Conservation (phyloP, 192 early-diverging fungal species). For the Paraglomus brasilianum region DNA sequence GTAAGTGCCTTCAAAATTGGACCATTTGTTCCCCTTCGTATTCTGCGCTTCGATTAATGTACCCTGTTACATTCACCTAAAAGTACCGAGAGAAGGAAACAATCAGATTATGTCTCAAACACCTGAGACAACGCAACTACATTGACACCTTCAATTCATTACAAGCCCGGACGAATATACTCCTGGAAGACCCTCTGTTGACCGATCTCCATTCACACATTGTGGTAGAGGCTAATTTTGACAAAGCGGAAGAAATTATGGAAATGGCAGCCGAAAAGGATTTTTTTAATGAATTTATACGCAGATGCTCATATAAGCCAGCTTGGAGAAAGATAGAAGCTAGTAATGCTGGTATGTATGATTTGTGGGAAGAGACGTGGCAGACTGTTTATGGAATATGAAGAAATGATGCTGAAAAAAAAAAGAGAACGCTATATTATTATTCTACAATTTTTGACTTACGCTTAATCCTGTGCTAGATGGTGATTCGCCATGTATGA, state of each 20-base stretch:
- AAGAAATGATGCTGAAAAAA: constrained; percentile 25
- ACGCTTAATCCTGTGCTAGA: constrained; percentile 22
- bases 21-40: background rate
- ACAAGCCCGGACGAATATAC: constrained; percentile 56
- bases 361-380: constrained; percentile 39
- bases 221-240: constrained; percentile 72
- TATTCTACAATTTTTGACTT: background rate
- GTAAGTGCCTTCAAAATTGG: constrained; percentile 44
- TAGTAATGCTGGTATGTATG: constrained; percentile 38
- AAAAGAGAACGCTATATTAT: constrained; percentile 33
- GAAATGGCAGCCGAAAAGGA: constrained; percentile 55
- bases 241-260: constrained; percentile 69
- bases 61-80: constrained; percentile 8
- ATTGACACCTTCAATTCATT: constrained; percentile 70
- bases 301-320: constrained; percentile 66
- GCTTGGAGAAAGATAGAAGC: constrained; percentile 60
- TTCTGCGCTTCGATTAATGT: background rate
- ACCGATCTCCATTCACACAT: constrained; percentile 70
- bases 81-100: constrained; percentile 78
- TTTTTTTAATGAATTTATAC: constrained; percentile 74
- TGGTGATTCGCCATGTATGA: constrained; percentile 53
- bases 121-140: constrained; percentile 81
- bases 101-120: constrained; percentile 82
- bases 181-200: constrained; percentile 81
- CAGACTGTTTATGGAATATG: constrained; percentile 30